phyloP scores from a whole-genome alignment of 2,329 filamentous ascomycete genomes.

The Aurifilum marmelostoma region DNA sequence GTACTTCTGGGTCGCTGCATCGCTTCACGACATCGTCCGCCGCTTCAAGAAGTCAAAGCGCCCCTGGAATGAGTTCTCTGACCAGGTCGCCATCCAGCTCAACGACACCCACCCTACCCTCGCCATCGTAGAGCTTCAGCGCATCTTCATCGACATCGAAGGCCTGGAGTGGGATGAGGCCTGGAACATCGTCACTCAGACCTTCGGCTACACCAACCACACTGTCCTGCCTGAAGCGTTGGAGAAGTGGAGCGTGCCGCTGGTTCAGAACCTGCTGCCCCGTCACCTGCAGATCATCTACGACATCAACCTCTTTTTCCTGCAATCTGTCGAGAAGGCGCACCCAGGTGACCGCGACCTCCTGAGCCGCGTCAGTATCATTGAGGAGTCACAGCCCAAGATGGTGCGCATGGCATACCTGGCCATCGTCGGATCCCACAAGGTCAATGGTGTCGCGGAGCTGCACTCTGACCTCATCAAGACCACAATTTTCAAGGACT shows the following conservation, averaged over 20 bases:
- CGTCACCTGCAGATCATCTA: constrained; percentile 97
- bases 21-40: constrained; percentile 92
- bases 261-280: constrained; percentile 90
- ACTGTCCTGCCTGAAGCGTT: constrained; percentile 95
- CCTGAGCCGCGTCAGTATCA: constrained; percentile 87
- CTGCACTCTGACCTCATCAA: constrained; percentile 97
- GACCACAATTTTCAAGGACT: constrained; percentile 99
- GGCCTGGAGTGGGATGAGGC: constrained; percentile 91
- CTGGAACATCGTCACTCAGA: constrained; percentile 78
- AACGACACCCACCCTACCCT: constrained; percentile 98
- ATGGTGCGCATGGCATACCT: constrained; percentile 98
- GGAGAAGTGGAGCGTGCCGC: constrained; percentile 96
- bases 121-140: constrained; percentile 92
- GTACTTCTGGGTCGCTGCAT: constrained; percentile 99
- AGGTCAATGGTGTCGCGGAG: constrained; percentile 98
- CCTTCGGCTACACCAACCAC: constrained; percentile 97
- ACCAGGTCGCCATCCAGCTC: constrained; percentile 94
- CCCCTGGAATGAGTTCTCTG: constrained; percentile 87
- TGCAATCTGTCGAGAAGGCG: constrained; percentile 85
- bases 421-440: constrained; percentile 96
- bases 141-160: constrained; percentile 87
- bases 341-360: constrained; percentile 91
- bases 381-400: constrained; percentile 95
- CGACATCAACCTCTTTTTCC: constrained; percentile 94
- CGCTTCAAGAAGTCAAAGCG: constrained; percentile 98